Conservation (phyloP, 371 early-diverging fungal genomes). For the Saksenaea vasiformis region DNA sequence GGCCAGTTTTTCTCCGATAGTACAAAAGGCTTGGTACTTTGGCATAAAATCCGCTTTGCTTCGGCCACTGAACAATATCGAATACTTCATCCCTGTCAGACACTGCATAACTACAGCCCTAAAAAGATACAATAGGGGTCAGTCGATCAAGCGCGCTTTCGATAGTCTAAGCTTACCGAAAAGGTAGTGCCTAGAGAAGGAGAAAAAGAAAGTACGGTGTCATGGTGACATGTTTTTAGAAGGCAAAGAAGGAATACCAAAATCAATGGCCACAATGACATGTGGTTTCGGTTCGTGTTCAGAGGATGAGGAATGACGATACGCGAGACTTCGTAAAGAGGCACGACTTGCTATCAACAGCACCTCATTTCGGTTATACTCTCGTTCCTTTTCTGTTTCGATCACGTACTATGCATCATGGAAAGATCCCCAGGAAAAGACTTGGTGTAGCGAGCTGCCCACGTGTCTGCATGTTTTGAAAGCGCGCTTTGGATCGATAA, state of each 20-base stretch:
- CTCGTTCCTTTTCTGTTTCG: not conserved
- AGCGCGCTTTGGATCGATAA: not conserved
- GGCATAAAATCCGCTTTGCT: constrained; percentile 26
- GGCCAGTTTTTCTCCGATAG: constrained; percentile 16
- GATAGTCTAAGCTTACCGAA: constrained; percentile 11
- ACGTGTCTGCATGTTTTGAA: not conserved
- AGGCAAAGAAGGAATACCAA: constrained; percentile 13
- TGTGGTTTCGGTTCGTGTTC: constrained; percentile 5
- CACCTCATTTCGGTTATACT: not conserved
- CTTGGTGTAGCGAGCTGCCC: not conserved
- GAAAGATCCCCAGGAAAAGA: not conserved
- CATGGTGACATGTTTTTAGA: too few relatives aligned
- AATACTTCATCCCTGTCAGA: constrained; percentile 18
- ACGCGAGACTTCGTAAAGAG: not conserved
- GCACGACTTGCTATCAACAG: not conserved
- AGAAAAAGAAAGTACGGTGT: too few relatives aligned
- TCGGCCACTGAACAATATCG: constrained; percentile 32
- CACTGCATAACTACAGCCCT: constrained; percentile 31
- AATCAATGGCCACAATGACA: constrained; percentile 25
- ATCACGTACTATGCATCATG: not conserved
- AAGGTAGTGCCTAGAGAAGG: constrained; percentile 24
- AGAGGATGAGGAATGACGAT: not conserved
- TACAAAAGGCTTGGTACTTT: constrained; percentile 30
- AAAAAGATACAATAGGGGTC: not conserved
- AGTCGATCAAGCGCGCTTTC: not conserved